A percentile compares a stretch with the other conserved stretches of the same genome.
Conservation (phyloP, 257 asterid genomes). For the Lithospermum erythrorhizon region DNA sequence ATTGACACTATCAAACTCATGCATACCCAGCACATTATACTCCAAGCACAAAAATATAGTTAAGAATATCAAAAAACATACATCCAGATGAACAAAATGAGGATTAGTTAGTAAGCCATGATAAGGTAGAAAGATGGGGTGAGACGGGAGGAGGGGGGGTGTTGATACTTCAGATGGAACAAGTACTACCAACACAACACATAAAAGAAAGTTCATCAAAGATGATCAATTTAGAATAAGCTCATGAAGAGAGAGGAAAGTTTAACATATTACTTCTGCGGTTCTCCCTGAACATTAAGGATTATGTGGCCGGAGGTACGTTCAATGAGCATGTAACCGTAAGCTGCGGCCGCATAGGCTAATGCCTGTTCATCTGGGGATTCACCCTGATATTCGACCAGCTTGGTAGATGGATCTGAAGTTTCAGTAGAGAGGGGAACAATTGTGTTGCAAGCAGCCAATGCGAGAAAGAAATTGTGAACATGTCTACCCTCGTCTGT, state of each 20-base stretch:
- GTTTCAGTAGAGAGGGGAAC: conserved; percentile 78
- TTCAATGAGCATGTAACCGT: conserved; percentile 93
- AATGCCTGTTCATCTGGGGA: conserved; percentile 99
- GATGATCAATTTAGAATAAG: not conserved
- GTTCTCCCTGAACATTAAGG: conserved; percentile 78
- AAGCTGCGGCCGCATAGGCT: conserved; percentile 92
- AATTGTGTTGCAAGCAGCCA: conserved; percentile 97
- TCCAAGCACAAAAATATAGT: conserved; percentile 27
- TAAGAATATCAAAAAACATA: not conserved
- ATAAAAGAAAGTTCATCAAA: not conserved
- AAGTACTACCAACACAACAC: not conserved
- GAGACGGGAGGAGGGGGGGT: not conserved
- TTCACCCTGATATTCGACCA: conserved; percentile 93
- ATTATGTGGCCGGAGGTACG: conserved; percentile 88
- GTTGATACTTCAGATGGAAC: not conserved
- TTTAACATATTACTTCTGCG: conserved; percentile 45
- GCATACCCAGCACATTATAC: conserved; percentile 90
- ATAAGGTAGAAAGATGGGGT: not conserved
- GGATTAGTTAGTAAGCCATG: too few relatives aligned
- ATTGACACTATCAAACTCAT: conserved; percentile 98
- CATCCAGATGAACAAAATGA: not conserved
- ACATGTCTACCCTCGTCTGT: conserved; percentile 49
- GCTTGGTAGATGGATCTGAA: conserved; percentile 61
- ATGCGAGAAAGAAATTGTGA: conserved; percentile 67
- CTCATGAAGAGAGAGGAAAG: not conserved